Base-by-base conservation (phyloP, 257 asterid genomes). In the Thymus quinquecostatus region DNA sequence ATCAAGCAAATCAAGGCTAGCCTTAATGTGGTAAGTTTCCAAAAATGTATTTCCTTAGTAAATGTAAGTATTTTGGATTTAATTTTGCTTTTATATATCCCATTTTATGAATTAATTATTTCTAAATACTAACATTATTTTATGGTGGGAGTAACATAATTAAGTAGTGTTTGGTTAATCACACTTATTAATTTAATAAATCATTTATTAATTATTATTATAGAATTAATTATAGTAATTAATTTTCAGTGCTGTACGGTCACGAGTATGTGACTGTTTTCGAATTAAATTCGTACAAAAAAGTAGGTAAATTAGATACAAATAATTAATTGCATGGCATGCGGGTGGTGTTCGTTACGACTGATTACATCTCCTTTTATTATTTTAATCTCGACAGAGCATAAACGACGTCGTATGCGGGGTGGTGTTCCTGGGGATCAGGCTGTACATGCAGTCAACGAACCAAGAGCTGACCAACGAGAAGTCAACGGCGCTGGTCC, bases 331-430 rank as follows among this genome's bases (percentile, higher is more conserved):
- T 69, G 11, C 5, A 34, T 30, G 34, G 43, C 51, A 73, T 32
- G 21, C 6, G 13, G 13, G 12, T 21, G 21, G 21, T 21, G 21
- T 21, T 21, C 21, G 21, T 21, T 21, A 21, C 21, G 21, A 21
- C 21, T 21, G 21, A 21, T 21, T 21, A 21, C 21, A 21, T 21
- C 21, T 21, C 21, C 21, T 21, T 21, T 21, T 21, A 21, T 21
- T 21, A 21, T 21, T 21, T 21, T 21, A 21, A 47, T 47, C 0
- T 47, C 1, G 2, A 2, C 85, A 92, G 97, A 82, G 89, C 0
- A 74, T 92, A 74, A 92, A 92, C 13, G 98, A 88, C 11, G 97
- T 92, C 57, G 78, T 92, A 53, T 81, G 92, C 34, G 98, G 98
- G 69, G 87, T 81, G 0, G 7, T 92, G 7, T 86, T 87, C 65